Evolutionary conservation across 2,329 filamentous ascomycete genomes (phyloP), one percentile per base, ranked within the genome.

Genomic region (Colletotrichum tamarilloi): DNA sequence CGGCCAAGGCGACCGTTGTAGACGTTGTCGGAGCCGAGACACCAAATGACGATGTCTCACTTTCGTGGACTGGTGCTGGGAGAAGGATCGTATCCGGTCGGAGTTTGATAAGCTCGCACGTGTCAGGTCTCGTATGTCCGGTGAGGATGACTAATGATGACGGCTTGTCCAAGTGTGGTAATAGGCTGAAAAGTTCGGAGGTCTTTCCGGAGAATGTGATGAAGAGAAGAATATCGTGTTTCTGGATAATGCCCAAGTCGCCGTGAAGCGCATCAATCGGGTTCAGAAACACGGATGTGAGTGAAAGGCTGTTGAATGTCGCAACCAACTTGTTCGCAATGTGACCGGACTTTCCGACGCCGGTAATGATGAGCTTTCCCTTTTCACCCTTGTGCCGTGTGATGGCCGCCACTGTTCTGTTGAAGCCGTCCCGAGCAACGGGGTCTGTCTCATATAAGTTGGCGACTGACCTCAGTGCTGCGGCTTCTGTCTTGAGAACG

Each of bases 191-290:
- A 9, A 98, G 88, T 82, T 98, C 96, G 4, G 92, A 89, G 0
- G 96, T 98, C 81, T 93, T 93, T 72, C 96, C 96, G 3, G 94
- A 97, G 82, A 94, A 98, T 11, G 94, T 97, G 79, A 98, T 94
- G 80, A 98, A 92, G 73, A 98, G 85, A 35, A 98, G 85, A 0
- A 92, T 92, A 79, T 98, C 96, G 77, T 92, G 87, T 79, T 91
- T 80, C 65, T 91, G 88, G 65, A 98, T 88, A 77, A 96, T 92
- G 38, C 96, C 96, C 63, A 98, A 85, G 82, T 98, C 96, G 26
- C 96, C 96, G 82, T 98, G 96, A 38, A 98, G 86, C 0, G 96
- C 96, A 82, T 98, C 96, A 19, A 94, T 95, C 0, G 96, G 95
- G 81, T 98, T 95, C 75, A 98, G 87, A 82, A 97, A 98, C 30